Conservation (phyloP, 441 rosid species). For the Monsonia emarginata region DNA sequence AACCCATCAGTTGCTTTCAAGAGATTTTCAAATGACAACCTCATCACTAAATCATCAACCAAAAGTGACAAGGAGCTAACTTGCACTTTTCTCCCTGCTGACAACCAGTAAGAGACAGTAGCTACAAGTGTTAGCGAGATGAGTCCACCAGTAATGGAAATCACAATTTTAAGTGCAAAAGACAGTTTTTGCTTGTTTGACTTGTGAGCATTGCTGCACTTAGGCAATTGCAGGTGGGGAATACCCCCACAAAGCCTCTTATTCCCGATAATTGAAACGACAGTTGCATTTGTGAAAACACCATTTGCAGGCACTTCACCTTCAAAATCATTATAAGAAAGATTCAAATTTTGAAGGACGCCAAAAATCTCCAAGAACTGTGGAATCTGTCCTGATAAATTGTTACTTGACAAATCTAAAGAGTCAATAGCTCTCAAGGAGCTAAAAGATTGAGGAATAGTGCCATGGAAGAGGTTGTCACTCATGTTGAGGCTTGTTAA, state of each 20-base stretch:
- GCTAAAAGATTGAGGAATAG: slow-evolving; percentile 13
- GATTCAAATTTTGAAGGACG: slow-evolving; percentile 7
- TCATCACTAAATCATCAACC: too few species aligned
- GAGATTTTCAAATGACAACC: neutral
- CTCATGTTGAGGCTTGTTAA: slow-evolving; percentile 13
- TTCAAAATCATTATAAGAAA: slow-evolving; percentile 22
- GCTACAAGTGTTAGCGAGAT: neutral
- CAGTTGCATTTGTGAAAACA: slow-evolving; percentile 22
- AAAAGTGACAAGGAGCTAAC: too few species aligned
- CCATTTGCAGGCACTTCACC: slow-evolving; percentile 21
- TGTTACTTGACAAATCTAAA: slow-evolving; percentile 22
- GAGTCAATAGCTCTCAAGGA: slow-evolving; percentile 15
- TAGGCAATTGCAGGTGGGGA: slow-evolving; percentile 11
- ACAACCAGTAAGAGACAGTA: neutral
- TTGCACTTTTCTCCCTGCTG: neutral
- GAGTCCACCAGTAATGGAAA: neutral
- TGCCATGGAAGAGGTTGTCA: slow-evolving; percentile 23
- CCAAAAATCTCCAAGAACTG: slow-evolving; percentile 1
- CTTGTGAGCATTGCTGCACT: too few species aligned
- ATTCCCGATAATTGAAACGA: slow-evolving; percentile 15
- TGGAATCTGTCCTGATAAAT: slow-evolving; percentile 21
- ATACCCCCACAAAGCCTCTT: slow-evolving; percentile 27
- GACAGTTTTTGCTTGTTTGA: neutral
- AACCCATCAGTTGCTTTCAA: slow-evolving; percentile 13
- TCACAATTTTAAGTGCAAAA: neutral